Evolutionary conservation across 495 filamentous ascomycete genomes (phyloP).

Genomic region (Astrocystis sublimbata): DNA sequence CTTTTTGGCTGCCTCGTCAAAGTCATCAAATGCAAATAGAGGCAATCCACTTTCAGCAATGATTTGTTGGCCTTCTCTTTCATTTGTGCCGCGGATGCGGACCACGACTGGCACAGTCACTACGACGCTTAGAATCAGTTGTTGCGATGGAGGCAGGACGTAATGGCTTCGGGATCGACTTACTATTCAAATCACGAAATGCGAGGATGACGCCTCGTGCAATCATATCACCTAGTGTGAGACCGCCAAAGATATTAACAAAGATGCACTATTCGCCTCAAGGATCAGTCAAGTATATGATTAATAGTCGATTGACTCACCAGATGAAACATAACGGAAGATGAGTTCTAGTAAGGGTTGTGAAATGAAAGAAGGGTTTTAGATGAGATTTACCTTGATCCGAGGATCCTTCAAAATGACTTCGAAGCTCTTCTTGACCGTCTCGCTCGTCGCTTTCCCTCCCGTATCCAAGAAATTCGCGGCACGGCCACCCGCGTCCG

Average conservation of each 20-base stretch:
- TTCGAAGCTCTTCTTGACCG: conserved; percentile 74
- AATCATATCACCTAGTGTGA: conserved; percentile 88
- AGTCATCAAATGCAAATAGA: conserved; percentile 76
- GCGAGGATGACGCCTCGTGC: conserved; percentile 78
- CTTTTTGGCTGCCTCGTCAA: conserved; percentile 76
- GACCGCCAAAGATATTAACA: conserved; percentile 88
- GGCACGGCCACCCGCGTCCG: conserved; percentile 61
- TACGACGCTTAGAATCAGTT: not conserved
- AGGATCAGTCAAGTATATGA: conserved; percentile 22
- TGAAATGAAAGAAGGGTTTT: not conserved
- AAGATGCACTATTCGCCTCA: conserved; percentile 53
- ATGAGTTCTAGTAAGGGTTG: not conserved
- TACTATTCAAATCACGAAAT: conserved; percentile 64
- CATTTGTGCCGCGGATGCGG: conserved; percentile 79
- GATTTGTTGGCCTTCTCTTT: conserved; percentile 72
- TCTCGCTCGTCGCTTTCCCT: conserved; percentile 85
- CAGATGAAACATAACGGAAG: not conserved
- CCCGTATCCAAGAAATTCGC: conserved; percentile 90
- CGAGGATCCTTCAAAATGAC: conserved; percentile 69
- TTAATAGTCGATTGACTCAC: not conserved
- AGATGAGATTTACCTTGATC: conserved; percentile 51
- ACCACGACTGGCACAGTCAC: conserved; percentile 77
- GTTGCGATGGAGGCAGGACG: not conserved
- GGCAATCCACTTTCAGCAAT: conserved; percentile 73
- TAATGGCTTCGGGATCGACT: not conserved